Base-by-base conservation (phyloP, 1,284 basidiomycete species). In the Ceratobasidium sp. region DNA sequence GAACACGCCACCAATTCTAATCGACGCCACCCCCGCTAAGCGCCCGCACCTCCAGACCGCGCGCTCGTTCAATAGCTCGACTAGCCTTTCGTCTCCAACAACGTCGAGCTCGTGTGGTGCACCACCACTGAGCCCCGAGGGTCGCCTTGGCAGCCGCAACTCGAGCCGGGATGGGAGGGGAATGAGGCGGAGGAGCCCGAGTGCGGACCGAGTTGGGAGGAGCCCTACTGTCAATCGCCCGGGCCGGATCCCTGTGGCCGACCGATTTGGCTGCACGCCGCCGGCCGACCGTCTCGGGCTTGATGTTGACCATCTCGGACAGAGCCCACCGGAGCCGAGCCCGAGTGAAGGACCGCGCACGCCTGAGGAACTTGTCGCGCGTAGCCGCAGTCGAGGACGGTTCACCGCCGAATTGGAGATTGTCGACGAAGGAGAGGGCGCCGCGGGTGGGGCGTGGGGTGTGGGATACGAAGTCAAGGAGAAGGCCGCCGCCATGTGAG, bases 121-220 rank as follows among this genome's bases (percentile, higher is more conserved):
- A 22, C 69, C 69, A 9, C 69, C 69, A 7, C 58, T 72, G 14
- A 72, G 56, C 56, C 69, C 69, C 37, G 66, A 69, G 27, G 41
- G 37, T 22, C 59, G 14, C 22, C 19, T 24, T 29, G 24, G 43
- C 1, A 64, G 62, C 14, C 54, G 41, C 3, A 49, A 31, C 49
- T 72, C 69, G 34, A 54, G 49, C 34, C 48, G 16, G 11, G 65
- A 68, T 27, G 31, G 65, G 14, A 31, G 51, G 6, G 56, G 31
- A n/a, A 37, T 37, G n/a, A 31, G 62, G 1, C 43, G 62, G 22
- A 64, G 62, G 22, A 64, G 62, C 11, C 22, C 43, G 14, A 49
- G 43, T 31, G 56, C 34, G 2, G 56, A 59, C n/a, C 54, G 54
- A 2, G 9, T 37, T 8, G 54, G 54, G n/a, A 24, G 49, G 19